phyloP scores from a whole-genome alignment of 78 protist genomes.

The Dictyostelium capitatum region DNA sequence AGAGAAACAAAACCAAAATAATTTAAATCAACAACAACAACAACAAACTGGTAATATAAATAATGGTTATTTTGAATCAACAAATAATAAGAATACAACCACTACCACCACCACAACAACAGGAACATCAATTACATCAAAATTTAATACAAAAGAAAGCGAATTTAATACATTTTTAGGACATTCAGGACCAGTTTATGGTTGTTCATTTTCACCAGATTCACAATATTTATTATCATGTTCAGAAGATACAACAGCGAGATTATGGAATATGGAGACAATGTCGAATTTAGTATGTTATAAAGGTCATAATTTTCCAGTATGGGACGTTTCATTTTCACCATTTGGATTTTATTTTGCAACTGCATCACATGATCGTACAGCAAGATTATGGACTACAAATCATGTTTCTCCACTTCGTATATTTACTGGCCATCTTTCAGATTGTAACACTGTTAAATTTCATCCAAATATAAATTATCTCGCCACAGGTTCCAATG shows the following conservation, averaged over 20 bases:
- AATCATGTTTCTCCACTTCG: constrained; percentile 88
- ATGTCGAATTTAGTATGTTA: constrained; percentile 87
- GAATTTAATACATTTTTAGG: constrained; percentile 82
- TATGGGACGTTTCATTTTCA: constrained; percentile 93
- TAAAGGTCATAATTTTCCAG: constrained; percentile 94
- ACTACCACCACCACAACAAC: not conserved
- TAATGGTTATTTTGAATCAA: constrained; percentile 10
- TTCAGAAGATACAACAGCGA: constrained; percentile 87
- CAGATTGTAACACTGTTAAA: constrained; percentile 92
- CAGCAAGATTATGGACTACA: constrained; percentile 96
- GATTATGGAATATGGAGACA: constrained; percentile 93
- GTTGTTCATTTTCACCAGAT: constrained; percentile 81
- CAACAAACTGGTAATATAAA: not conserved
- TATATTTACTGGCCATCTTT: constrained; percentile 92
- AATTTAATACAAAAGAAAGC: not conserved
- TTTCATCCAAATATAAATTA: constrained; percentile 96
- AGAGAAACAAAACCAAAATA: not conserved
- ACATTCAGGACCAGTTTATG: constrained; percentile 90
- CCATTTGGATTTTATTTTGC: constrained; percentile 94
- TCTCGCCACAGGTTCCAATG: constrained; percentile 93
- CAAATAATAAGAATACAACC: not conserved
- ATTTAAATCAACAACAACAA: not conserved
- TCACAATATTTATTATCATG: constrained; percentile 78
- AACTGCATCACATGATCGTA: constrained; percentile 92
- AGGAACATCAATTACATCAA: no score